phyloP scores from a whole-genome alignment of 2,329 filamentous ascomycete genomes.

The Penicillium italicum region DNA sequence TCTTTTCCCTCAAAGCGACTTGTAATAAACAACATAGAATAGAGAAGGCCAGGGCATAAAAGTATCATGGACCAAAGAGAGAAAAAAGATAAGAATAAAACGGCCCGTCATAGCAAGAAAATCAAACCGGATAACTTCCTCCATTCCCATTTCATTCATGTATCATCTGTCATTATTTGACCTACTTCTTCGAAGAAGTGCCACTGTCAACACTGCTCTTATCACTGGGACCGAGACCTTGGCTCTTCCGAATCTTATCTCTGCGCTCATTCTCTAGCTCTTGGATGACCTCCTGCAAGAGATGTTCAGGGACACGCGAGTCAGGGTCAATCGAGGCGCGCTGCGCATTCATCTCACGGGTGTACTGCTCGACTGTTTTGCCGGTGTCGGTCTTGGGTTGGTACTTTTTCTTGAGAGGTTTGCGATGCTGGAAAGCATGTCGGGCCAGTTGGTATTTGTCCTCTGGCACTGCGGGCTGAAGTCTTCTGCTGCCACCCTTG shows the following conservation, averaged over 20 bases:
- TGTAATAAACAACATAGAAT: background rate
- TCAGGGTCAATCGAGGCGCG: background rate
- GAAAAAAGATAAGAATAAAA: background rate
- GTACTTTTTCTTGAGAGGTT: constrained; percentile 3
- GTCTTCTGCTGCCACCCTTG: background rate
- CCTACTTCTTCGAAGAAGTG: background rate
- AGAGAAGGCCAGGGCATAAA: background rate
- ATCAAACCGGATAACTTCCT: background rate
- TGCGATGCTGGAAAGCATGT: constrained; percentile 2
- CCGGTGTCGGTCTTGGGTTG: constrained; percentile 3
- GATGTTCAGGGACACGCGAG: background rate
- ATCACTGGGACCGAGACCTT: background rate
- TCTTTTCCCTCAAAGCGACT: background rate
- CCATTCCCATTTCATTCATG: background rate
- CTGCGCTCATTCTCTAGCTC: constrained; percentile 1
- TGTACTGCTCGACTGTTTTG: constrained; percentile 6
- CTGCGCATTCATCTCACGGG: background rate
- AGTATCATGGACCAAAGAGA: background rate
- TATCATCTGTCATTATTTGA: background rate
- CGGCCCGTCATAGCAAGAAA: background rate
- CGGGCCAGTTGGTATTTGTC: background rate
- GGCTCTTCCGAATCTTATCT: background rate
- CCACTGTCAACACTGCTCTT: background rate
- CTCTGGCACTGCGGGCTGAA: background rate
- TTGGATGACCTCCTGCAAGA: background rate